These are phyloP conservation scores for Entomortierella parvispora DNA, from an alignment of 192 early-diverging fungal species.

Conservation along the genomic window DNA sequence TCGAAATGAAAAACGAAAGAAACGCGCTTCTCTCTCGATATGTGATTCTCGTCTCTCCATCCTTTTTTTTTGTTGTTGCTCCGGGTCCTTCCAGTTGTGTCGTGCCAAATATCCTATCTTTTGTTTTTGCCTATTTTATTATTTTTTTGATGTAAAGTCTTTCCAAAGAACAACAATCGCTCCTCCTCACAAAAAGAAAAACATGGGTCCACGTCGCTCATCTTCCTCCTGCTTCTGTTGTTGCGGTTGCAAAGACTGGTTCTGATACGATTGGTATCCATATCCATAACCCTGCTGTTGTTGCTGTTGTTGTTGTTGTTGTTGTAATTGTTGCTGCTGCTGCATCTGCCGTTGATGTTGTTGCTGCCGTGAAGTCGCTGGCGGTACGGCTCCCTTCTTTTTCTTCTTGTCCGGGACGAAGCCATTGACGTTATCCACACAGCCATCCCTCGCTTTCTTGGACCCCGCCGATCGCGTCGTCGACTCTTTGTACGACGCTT, in stretches of 20 bases:
- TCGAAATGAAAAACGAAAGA: no score
- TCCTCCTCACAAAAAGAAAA: conserved; percentile 43
- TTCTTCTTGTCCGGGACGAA: conserved; percentile 32
- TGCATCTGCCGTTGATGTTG: conserved; percentile 4
- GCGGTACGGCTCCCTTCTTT: conserved; percentile 16
- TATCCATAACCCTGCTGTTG: conserved; percentile 27
- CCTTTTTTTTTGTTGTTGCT: no score
- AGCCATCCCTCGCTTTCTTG: conserved; percentile 20
- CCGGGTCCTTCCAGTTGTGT: no score
- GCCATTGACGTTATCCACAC: conserved; percentile 45
- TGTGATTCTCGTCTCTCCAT: no score
- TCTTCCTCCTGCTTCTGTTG: conserved; percentile 11
- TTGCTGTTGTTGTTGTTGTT: conserved; percentile 7
- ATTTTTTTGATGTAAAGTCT: no score
- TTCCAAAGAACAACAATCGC: no score
- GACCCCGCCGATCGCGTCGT: background rate
- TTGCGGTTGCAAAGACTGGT: conserved; percentile 4
- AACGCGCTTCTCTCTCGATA: no score
- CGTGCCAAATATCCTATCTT: no score
- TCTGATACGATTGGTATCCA: conserved; percentile 50
- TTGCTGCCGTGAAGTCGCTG: background rate
- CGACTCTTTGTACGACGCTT: background rate
- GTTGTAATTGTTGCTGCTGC: no score
- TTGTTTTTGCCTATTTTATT: no score
- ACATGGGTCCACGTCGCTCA: conserved; percentile 48